Evolutionary conservation across 1,139 yeast genomes (phyloP), one percentile per base, ranked within the genome.

Genomic region (Pneumocystis carinii): DNA sequence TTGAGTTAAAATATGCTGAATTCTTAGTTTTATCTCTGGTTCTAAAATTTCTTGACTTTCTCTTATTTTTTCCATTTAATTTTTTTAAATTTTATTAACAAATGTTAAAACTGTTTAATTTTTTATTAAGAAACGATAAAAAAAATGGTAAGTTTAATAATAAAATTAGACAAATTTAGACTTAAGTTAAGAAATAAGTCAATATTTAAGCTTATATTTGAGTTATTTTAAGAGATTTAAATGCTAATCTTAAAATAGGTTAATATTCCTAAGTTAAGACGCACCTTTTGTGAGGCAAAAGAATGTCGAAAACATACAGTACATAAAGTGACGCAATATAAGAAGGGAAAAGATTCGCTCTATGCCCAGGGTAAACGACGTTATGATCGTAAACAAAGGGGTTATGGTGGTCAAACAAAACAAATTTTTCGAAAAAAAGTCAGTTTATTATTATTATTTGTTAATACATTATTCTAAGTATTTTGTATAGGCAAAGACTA

Each of bases 331-430:
- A 90, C 98, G 81, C 99, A 92, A 85, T 94, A 92, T 95, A 92
- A 92, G 78, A 69, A 67, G 53, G 36, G 68, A 14, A 29, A 27
- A n/a, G 19, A 27, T 15, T 35, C 27, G 3, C 29, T 64, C 4
- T 48, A 63, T 14, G 39, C 97, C 74, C 97, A 92, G 84, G 99
- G 99, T 86, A 94, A 94, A 90, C 89, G 99, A 86, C 90, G 99
- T 85, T 92, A 92, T 84, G 98, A 94, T 94, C 95, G 99, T 82
- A 92, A 92, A 83, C 98, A 92, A 84, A 80, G 88, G 77, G 99
- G 99, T 89, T 92, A 85, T 83, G 99, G 99, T 88, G 99, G 99
- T 88, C 99, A 92, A 84, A 92, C 98, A 83, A 92, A 90, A 85
- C 98, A 87, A 79, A 88, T 94, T 82, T 92, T 92, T 97, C 97